phyloP scores from a whole-genome alignment of 495 filamentous ascomycete genomes.

The Glonium stellatum region DNA sequence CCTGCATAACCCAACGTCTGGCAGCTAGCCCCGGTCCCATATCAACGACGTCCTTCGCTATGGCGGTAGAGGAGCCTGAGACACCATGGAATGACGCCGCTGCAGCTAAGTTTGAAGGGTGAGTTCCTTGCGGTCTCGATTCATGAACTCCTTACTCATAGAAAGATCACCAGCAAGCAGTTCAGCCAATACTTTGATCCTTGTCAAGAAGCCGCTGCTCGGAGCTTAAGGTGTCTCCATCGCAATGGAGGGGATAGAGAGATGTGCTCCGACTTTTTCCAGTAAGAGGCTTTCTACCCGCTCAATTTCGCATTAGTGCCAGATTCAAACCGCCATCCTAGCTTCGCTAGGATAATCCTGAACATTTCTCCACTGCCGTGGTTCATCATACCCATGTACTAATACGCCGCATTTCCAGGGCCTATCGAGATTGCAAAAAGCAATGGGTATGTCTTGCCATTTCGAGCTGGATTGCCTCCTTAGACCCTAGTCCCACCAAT shows the following conservation, averaged over 20 bases:
- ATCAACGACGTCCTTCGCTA: conserved; percentile 1
- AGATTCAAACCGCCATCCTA: not conserved
- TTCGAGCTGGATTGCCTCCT: not conserved
- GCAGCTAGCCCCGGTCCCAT: not conserved
- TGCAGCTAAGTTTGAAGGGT: conserved; percentile 1
- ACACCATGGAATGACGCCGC: conserved; percentile 3
- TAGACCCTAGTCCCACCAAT: not conserved
- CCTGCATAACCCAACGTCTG: not conserved
- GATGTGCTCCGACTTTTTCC: conserved; percentile 92
- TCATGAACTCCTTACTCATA: not conserved
- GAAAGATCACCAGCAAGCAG: conserved; percentile 54
- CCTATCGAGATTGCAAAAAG: conserved; percentile 91
- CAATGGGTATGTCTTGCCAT: conserved; percentile 62
- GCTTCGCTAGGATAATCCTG: not conserved
- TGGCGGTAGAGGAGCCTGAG: not conserved
- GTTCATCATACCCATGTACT: not conserved
- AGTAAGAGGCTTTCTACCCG: conserved; percentile 51
- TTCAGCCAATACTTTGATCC: conserved; percentile 86
- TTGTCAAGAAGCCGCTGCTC: conserved; percentile 86
- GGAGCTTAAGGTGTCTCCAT: conserved; percentile 77
- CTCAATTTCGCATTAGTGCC: not conserved
- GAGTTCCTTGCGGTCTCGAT: not conserved
- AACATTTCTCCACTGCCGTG: conserved; percentile 1
- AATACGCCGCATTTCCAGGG: conserved; percentile 39
- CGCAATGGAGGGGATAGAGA: conserved; percentile 75